These are phyloP conservation scores for Pleurotus cornucopiae DNA, from an alignment of 768 basidiomycete genomes.

Conservation along the genomic window DNA sequence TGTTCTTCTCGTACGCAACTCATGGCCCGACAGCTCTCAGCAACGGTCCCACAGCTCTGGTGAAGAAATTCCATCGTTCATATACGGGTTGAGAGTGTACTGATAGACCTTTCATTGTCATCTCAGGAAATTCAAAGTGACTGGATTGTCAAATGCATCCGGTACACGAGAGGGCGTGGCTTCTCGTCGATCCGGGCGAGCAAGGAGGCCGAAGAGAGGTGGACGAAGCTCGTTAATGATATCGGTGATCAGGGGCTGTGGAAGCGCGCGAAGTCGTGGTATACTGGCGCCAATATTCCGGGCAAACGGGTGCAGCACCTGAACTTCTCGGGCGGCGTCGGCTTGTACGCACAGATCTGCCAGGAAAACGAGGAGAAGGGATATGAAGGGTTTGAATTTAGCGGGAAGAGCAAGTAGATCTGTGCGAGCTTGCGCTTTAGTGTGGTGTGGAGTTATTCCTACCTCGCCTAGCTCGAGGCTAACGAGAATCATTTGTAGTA, in stretches of 20 bases:
- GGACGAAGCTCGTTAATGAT: slow-evolving; percentile 6
- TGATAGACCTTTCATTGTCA: not conserved
- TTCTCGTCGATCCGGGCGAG: slow-evolving; percentile 10
- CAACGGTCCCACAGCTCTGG: slow-evolving; percentile 13
- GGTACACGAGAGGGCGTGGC: slow-evolving; percentile 4
- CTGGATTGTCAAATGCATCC: slow-evolving; percentile 12
- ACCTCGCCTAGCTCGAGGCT: no score
- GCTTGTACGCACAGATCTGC: slow-evolving; percentile 6
- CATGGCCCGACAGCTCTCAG: slow-evolving; percentile 13
- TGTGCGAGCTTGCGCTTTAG: no score
- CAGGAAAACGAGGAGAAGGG: slow-evolving; percentile 11
- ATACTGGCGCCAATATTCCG: slow-evolving; percentile 12
- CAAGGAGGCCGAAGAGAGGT: slow-evolving; percentile 10
- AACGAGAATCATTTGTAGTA: no score
- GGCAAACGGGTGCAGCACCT: slow-evolving; percentile 12
- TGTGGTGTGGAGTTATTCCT: no score
- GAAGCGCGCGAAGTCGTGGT: slow-evolving; percentile 13
- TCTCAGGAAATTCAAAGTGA: slow-evolving; percentile 15
- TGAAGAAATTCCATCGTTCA: slow-evolving; percentile 11
- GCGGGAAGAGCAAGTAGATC: not conserved
- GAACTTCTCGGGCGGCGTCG: slow-evolving; percentile 13
- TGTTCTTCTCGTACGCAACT: slow-evolving; percentile 15
- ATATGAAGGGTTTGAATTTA: slow-evolving; percentile 12
- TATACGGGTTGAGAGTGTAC: no score
- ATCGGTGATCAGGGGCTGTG: not conserved